phyloP scores from a whole-genome alignment of 106 monocot species.

The Agapanthus africanus region DNA sequence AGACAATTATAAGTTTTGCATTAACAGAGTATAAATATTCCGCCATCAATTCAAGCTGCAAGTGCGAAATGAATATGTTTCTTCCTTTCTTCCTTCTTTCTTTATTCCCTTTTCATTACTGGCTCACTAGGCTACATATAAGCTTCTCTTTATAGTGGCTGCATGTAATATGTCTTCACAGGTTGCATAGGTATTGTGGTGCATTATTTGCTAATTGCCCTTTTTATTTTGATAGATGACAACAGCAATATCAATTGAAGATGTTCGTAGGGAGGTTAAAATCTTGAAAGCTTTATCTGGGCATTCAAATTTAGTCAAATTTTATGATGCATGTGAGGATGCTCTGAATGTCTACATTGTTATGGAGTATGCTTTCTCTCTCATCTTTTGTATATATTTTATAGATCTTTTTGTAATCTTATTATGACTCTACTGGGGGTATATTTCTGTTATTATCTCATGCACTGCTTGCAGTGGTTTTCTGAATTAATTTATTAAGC shows the following conservation, averaged over 20 bases:
- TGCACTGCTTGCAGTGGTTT: neutral
- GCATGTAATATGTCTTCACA: neutral
- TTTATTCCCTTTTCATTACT: neutral
- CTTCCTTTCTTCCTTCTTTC: neutral
- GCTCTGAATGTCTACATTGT: slow-evolving; percentile 89
- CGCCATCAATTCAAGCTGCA: neutral
- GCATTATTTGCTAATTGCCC: neutral
- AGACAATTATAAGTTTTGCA: neutral
- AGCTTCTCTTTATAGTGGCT: neutral
- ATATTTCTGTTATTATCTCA: neutral
- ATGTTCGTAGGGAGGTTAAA: slow-evolving; percentile 97
- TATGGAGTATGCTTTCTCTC: slow-evolving; percentile 81
- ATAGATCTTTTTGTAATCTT: neutral
- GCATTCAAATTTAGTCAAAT: slow-evolving; percentile 74
- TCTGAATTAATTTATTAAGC: neutral
- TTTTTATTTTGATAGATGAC: slow-evolving; percentile 38
- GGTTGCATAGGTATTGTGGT: neutral
- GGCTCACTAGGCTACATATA: neutral
- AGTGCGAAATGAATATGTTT: neutral
- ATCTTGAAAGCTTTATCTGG: slow-evolving; percentile 84
- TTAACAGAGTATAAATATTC: neutral
- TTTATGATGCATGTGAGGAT: slow-evolving; percentile 98
- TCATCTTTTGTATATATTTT: slow-evolving; percentile 11
- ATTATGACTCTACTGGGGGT: neutral
- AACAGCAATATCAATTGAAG: slow-evolving; percentile 86